Conservation (phyloP, 2,329 filamentous ascomycete species). For the Westerdykella sp. region DNA sequence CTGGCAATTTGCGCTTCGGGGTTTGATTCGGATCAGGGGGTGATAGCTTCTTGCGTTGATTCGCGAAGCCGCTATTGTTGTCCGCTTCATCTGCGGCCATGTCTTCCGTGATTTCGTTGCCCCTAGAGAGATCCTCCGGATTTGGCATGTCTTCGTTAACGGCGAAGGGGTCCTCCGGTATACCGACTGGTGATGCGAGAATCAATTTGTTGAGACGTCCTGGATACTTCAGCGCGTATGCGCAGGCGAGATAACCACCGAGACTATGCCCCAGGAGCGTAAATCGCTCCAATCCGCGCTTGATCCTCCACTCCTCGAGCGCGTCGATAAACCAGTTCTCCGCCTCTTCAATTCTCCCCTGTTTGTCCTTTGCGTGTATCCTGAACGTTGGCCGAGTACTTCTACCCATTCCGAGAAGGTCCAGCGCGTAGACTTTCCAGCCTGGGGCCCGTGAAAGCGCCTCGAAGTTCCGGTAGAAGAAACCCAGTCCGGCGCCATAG, state of each 20-base stretch:
- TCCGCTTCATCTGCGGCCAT: conserved; percentile 51
- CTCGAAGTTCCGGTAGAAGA: conserved; percentile 99
- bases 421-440: conserved; percentile 89
- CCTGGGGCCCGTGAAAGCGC: conserved; percentile 69
- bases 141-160: conserved; percentile 75
- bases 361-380: conserved; percentile 72
- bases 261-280: conserved; percentile 90
- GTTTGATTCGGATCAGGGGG: conserved; percentile 37
- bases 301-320: conserved; percentile 88
- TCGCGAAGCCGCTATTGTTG: conserved; percentile 51
- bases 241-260: conserved; percentile 89
- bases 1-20: conserved; percentile 60
- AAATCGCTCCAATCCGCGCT: conserved; percentile 84
- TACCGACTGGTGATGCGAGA: conserved; percentile 85
- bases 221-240: conserved; percentile 94
- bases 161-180: conserved; percentile 90
- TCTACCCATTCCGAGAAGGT: conserved; percentile 91
- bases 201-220: conserved; percentile 94
- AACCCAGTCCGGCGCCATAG: conserved; percentile 91
- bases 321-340: conserved; percentile 96
- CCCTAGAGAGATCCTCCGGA: conserved; percentile 62
- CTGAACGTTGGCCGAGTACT: conserved; percentile 78
- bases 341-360: conserved; percentile 77
- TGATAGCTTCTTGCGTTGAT: conserved; percentile 39
- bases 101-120: conserved; percentile 74